Evolutionary conservation across 2,329 filamentous ascomycete species (phyloP), one percentile per base, ranked within the genome.

Genomic region (Pestalotiopsis sp.): DNA sequence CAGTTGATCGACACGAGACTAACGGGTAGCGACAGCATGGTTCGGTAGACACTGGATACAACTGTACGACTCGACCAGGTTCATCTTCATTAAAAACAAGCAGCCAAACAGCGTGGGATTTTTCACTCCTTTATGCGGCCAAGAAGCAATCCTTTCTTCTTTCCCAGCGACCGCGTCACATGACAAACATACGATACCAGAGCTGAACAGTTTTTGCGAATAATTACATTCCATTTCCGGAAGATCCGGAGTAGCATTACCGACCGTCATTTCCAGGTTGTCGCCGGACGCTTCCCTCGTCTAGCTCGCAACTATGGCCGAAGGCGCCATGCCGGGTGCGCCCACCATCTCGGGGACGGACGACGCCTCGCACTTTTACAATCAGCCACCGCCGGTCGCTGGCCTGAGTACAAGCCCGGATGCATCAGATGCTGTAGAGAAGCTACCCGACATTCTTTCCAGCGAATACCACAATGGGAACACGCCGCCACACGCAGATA

Each of bases 301-400:
- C 31, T n/a, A 52, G 4, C 14, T 52, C 25, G 57, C 25, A 38
- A 58, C 13, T n/a, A 70, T 70, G 69, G 69, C 69, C 4, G 69
- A 70, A 39, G 69, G 67, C 36, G 65, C 62, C 13, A 64, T 67
- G 14, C 65, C 69, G 25, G 69, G 69, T 17, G 69, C 67, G 38
- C 67, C 69, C 14, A 58, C 66, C 38, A 36, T 69, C 25, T 70
- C 69, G 14, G 69, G 69, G 36, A 69, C 65, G n/a, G 65, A 68
- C 36, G 64, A 66, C 13, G 55, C 67, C 27, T 57, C 57, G n/a
- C 62, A 69, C 59, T 69, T 69, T 55, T 67, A 64, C 58, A 60
- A 70, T n/a, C 69, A 70, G 52, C 69, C 67, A 12, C 69, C 69
- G 4, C 69, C 69, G 4, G 49, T 70, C 41, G 41, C 58, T 12